These are phyloP conservation scores for Peronospora farinosa DNA, from an alignment of 352 stramenopile species.

Conservation along the genomic window DNA sequence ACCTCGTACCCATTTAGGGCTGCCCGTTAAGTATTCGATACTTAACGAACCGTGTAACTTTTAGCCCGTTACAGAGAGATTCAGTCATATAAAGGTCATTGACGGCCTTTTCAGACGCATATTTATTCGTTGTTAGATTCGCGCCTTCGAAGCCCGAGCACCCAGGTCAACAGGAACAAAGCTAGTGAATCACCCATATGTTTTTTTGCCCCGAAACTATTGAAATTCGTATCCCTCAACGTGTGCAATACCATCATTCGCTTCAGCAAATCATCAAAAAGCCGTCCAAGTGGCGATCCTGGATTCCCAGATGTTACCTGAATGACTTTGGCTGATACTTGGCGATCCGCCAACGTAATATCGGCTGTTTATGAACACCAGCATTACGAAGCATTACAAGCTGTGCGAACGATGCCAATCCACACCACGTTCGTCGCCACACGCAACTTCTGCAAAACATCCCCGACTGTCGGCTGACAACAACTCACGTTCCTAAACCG, in stretches of 20 bases:
- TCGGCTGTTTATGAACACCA: slow-evolving; percentile 6
- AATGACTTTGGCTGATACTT: slow-evolving; percentile 28
- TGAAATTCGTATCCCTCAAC: slow-evolving; percentile 55
- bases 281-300: slow-evolving; percentile 40
- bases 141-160: slow-evolving; percentile 5
- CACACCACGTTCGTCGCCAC: slow-evolving; percentile 8
- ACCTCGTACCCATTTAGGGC: too few relatives aligned
- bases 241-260: slow-evolving; percentile 7
- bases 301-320: slow-evolving; percentile 36
- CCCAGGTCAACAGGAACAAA: slow-evolving; percentile 5
- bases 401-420: slow-evolving; percentile 7
- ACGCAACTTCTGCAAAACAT: slow-evolving; percentile 28
- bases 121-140: too few relatives aligned
- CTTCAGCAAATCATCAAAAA: slow-evolving; percentile 31
- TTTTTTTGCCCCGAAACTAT: slow-evolving; percentile 34
- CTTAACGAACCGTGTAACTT: too few relatives aligned
- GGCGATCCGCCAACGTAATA: slow-evolving; percentile 10
- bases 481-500: background rate
- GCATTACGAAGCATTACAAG: slow-evolving; percentile 1
- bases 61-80: too few relatives aligned
- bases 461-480: background rate
- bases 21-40: too few relatives aligned
- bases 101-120: too few relatives aligned
- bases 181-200: slow-evolving; percentile 30
- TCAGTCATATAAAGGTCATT: too few relatives aligned